Conservation (phyloP, 2,329 filamentous ascomycete genomes). For the Colletotrichum nymphaeae region DNA sequence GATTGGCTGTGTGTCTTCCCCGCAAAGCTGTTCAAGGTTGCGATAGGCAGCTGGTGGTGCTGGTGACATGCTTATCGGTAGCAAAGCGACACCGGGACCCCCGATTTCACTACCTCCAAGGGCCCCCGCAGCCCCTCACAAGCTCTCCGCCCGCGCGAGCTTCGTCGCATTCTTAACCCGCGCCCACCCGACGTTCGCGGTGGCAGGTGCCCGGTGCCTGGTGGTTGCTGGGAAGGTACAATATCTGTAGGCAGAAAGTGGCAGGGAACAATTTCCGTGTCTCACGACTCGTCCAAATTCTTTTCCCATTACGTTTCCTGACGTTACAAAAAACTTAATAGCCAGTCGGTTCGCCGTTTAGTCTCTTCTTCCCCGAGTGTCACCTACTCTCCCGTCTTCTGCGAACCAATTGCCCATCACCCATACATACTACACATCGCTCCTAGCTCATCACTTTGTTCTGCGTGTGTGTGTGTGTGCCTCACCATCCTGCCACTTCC, state of each 20-base stretch:
- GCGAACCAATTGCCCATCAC: background rate
- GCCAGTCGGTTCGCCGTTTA: constrained; percentile 4
- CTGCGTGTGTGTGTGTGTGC: background rate
- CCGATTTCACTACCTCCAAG: background rate
- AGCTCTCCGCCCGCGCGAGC: constrained; percentile 16
- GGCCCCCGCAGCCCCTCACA: constrained; percentile 23
- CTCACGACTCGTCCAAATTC: constrained; percentile 21
- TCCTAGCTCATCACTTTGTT: background rate
- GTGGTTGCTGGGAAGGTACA: background rate
- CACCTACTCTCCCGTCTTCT: background rate
- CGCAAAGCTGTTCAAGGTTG: constrained; percentile 10
- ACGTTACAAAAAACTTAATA: constrained; percentile 21
- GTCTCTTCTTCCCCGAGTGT: background rate
- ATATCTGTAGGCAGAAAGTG: too few relatives aligned
- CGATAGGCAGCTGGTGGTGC: constrained; percentile 16
- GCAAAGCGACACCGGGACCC: background rate
- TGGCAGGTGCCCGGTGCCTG: background rate
- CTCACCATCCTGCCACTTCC: background rate
- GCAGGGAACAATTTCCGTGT: constrained; percentile 17
- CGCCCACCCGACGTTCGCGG: constrained; percentile 17
- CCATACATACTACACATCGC: background rate
- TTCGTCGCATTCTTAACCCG: constrained; percentile 29
- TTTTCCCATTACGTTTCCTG: background rate
- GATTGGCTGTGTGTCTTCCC: constrained; percentile 20
- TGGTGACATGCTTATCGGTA: constrained; percentile 4